These are phyloP conservation scores for Cystobasidiaceae sp. DNA, from an alignment of 1,284 basidiomycete genomes.

Conservation along the genomic window DNA sequence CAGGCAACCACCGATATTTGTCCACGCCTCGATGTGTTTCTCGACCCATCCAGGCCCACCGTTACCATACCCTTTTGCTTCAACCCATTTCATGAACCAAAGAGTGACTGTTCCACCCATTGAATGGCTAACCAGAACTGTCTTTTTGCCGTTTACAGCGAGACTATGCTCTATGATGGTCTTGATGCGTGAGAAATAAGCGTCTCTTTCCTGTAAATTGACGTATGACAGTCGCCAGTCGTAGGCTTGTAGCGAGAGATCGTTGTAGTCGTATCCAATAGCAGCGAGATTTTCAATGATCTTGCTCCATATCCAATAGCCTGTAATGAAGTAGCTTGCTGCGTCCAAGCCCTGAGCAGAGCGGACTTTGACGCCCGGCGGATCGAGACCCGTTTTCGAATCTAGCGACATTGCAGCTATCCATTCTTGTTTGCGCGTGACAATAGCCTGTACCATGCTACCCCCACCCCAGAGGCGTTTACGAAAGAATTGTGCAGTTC, in stretches of 20 bases:
- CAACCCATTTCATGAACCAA: slow-evolving; percentile 63
- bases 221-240: slow-evolving; percentile 82
- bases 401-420: slow-evolving; percentile 85
- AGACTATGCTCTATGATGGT: slow-evolving; percentile 75
- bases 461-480: slow-evolving; percentile 72
- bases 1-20: slow-evolving; percentile 72
- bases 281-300: slow-evolving; percentile 90
- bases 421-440: slow-evolving; percentile 82
- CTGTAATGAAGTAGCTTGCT: slow-evolving; percentile 83
- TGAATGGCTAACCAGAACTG: slow-evolving; percentile 58
- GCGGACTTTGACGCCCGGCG: slow-evolving; percentile 70
- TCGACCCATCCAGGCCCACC: slow-evolving; percentile 91
- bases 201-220: slow-evolving; percentile 85
- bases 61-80: slow-evolving; percentile 68
- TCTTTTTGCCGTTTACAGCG: slow-evolving; percentile 67
- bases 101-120: slow-evolving; percentile 70
- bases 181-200: slow-evolving; percentile 86
- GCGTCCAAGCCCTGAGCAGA: slow-evolving; percentile 88
- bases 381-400: slow-evolving; percentile 81
- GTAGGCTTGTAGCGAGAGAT: slow-evolving; percentile 66
- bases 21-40: slow-evolving; percentile 51
- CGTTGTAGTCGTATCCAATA: slow-evolving; percentile 85
- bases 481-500: slow-evolving; percentile 72
- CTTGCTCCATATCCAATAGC: slow-evolving; percentile 56
- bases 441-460: slow-evolving; percentile 61